These are phyloP conservation scores for Lactarius quietus DNA, from an alignment of 768 basidiomycete species.

Conservation along the genomic window DNA sequence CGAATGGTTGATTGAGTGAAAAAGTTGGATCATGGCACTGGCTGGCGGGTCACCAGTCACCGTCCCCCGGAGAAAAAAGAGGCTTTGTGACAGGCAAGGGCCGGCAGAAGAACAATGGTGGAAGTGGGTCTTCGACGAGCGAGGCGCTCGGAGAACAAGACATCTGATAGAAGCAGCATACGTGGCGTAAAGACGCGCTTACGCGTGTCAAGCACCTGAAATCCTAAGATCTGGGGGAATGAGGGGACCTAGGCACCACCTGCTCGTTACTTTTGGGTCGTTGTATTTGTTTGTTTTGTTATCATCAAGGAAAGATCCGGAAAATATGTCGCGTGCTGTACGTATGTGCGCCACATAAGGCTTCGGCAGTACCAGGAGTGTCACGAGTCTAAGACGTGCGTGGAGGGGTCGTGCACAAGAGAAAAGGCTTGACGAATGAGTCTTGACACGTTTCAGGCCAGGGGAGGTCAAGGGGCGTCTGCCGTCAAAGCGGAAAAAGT, in stretches of 20 bases:
- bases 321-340: constrained; percentile 4
- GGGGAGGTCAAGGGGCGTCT: constrained; percentile 5
- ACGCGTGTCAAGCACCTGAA: constrained; percentile 21
- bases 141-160: constrained; percentile 21
- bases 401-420: not conserved
- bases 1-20: constrained; percentile 1
- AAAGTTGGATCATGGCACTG: not conserved
- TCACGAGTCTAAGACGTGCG: not conserved
- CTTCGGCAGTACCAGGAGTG: constrained; percentile 6
- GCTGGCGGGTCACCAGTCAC: too few species aligned
- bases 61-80: not conserved
- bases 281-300: constrained; percentile 15
- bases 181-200: constrained; percentile 22
- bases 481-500: not conserved
- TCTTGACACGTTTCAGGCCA: constrained; percentile 11
- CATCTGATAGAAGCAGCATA: constrained; percentile 24
- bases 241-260: constrained; percentile 4
- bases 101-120: not conserved
- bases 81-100: constrained; percentile 1
- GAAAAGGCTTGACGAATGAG: not conserved
- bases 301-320: constrained; percentile 23
- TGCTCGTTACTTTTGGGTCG: not conserved
- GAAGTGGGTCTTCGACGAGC: constrained; percentile 11
- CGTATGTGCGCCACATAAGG: constrained; percentile 13
- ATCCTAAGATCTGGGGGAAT: constrained; percentile 12